Evolutionary conservation across 139 green algal species (phyloP).

Genomic region (Haematococcus sp.): DNA sequence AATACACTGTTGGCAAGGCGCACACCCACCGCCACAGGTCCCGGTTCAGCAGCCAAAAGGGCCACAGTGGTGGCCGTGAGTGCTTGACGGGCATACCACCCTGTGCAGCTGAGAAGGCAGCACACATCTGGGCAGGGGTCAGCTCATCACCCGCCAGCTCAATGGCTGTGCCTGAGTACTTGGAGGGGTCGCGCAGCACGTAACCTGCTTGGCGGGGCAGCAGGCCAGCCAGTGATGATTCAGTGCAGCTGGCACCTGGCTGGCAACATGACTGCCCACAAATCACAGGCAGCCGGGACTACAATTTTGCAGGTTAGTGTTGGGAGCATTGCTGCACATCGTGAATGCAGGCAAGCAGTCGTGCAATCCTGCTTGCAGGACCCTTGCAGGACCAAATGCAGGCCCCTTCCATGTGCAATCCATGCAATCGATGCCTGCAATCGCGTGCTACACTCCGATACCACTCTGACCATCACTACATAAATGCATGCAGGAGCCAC

Average conservation of each 20-base stretch:
- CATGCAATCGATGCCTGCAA: too few species aligned
- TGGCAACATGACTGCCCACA: not conserved
- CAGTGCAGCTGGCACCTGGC: not conserved
- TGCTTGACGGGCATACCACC: slow-evolving; percentile 19
- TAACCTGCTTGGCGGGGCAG: not conserved
- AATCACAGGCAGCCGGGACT: not conserved
- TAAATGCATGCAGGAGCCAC: too few species aligned
- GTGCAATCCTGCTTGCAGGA: too few species aligned
- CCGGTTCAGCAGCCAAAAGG: slow-evolving; percentile 42
- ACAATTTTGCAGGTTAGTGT: not conserved
- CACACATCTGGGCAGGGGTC: slow-evolving; percentile 40
- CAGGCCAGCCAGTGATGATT: not conserved
- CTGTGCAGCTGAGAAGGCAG: slow-evolving; percentile 20
- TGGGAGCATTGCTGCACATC: too few species aligned
- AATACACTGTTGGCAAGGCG: not conserved
- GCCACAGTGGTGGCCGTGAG: slow-evolving; percentile 32
- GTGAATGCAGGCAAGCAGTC: too few species aligned
- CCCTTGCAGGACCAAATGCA: too few species aligned
- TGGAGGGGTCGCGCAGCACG: not conserved
- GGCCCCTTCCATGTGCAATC: too few species aligned
- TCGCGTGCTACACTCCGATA: too few species aligned
- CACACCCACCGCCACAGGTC: slow-evolving; percentile 29
- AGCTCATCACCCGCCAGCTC: slow-evolving; percentile 45
- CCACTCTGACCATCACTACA: too few species aligned
- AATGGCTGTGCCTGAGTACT: not conserved